Evolutionary conservation across 2,329 filamentous ascomycete genomes (phyloP).

Genomic region (Sporothrix pallida): DNA sequence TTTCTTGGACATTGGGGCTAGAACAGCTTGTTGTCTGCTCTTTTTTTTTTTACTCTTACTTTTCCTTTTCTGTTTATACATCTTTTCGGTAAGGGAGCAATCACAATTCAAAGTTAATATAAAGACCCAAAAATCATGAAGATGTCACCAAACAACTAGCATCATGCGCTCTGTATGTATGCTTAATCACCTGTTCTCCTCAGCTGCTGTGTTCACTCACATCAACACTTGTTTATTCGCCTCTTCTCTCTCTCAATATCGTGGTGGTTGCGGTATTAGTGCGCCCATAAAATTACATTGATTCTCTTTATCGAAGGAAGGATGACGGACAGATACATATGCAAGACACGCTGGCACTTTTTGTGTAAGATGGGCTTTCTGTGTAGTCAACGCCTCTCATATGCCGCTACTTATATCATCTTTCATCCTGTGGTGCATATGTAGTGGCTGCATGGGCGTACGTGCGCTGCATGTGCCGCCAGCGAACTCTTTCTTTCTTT

Average conservation of each 20-base stretch:
- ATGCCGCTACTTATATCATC: not conserved
- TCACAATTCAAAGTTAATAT: not conserved
- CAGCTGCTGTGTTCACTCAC: not conserved
- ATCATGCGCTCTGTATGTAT: not conserved
- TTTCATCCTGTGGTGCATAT: not conserved
- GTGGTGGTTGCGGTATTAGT: not conserved
- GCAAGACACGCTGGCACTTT: constrained; percentile 24
- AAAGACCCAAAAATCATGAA: not conserved
- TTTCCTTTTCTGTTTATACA: not conserved
- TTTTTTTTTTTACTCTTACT: not conserved
- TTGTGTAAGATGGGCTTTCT: not conserved
- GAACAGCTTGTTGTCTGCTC: not conserved
- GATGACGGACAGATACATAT: constrained; percentile 18
- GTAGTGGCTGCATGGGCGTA: constrained; percentile 3
- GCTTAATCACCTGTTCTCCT: not conserved
- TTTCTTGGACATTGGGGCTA: not conserved
- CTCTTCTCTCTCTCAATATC: not conserved
- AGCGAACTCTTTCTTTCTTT: not conserved
- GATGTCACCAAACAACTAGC: no score
- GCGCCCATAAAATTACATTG: not conserved
- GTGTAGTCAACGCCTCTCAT: not conserved
- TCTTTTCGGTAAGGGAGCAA: not conserved
- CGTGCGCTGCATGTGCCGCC: not conserved
- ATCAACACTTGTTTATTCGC: not conserved
- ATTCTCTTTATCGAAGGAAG: not conserved